Evolutionary conservation across 106 monocot species (phyloP), one percentile per base, ranked within the genome.

Genomic region (Dioscorea alata): DNA sequence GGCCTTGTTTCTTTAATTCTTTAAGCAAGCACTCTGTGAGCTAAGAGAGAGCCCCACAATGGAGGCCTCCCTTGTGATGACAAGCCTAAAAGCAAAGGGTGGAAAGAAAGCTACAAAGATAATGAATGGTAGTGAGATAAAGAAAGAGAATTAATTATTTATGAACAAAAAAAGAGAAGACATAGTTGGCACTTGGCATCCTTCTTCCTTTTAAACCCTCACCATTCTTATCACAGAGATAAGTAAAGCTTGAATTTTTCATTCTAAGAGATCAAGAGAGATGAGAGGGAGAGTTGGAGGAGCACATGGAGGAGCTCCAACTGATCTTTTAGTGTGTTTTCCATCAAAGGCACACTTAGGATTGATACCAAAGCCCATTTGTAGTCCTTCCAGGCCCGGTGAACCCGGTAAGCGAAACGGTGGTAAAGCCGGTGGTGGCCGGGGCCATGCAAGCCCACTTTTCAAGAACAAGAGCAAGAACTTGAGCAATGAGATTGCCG

Each of bases 281-380:
- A 48, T 31, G 48, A 66, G 60, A 60, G 56, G 24, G 52, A 81
- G 59, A 64, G 65, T 12, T 48, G 51, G 57, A 17, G 33, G 23
- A 24, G 67, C 60, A 60, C 59, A 64, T 42, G 81, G 87, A 58
- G 81, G 42, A 49, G 60, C 58, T 25, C 68, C 80, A 20, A 69
- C 82, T 10, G 86, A 94, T 64, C 82, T 90, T 0, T 74, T 94
- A 15, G 78, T 94, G 20, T 94, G 94, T 79, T 90, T 94, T 60
- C 94, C 91, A 6, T 69, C 94, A 2, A 72, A 84, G 54, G 77
- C 87, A 16, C 94, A 85, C 61, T 71, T 91, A 2, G 67, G 79
- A 0, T 69, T 91, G 8, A 84, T 85, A 76, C 90, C 87, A 1
- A 94, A 90, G 73, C 71, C 90, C 59, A 80, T 81, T 33, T 83